phyloP scores from a whole-genome alignment of 1,139 yeast genomes.

The Yamadazyma sp. region DNA sequence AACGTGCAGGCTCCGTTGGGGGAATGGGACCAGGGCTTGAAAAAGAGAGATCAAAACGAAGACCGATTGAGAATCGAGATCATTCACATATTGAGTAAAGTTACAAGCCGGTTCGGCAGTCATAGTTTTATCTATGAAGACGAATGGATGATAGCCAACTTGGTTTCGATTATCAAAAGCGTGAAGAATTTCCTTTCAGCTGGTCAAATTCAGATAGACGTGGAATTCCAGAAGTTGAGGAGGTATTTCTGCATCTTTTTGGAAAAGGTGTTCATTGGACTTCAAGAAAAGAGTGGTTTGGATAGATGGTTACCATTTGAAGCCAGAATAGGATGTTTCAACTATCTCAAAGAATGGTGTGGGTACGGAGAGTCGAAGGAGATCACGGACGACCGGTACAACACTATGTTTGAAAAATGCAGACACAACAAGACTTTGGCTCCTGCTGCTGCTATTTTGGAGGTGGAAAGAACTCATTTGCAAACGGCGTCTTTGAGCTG shows the following conservation, averaged over 20 bases:
- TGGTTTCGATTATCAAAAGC: conserved; percentile 64
- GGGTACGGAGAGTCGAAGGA: conserved; percentile 72
- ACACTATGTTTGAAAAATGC: conserved; percentile 53
- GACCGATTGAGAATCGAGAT: conserved; percentile 72
- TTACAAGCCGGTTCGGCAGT: conserved; percentile 64
- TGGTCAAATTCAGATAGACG: conserved; percentile 61
- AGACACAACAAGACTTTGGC: conserved; percentile 48
- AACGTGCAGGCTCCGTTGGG: conserved; percentile 65
- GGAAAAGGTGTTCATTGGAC: conserved; percentile 63
- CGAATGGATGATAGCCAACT: conserved; percentile 65
- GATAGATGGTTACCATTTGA: conserved; percentile 75
- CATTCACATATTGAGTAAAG: conserved; percentile 69
- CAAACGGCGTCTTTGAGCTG: conserved; percentile 76
- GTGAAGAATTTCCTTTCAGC: conserved; percentile 63
- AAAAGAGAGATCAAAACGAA: conserved; percentile 34
- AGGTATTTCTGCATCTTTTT: conserved; percentile 78
- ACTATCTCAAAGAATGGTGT: conserved; percentile 90
- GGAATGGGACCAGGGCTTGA: conserved; percentile 51
- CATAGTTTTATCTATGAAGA: conserved; percentile 58
- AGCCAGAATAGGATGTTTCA: conserved; percentile 80
- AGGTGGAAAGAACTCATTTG: conserved; percentile 72
- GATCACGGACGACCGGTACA: conserved; percentile 67
- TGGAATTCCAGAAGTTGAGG: conserved; percentile 74
- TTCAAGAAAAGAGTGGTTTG: conserved; percentile 42
- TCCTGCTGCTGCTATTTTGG: conserved; percentile 72